These are phyloP conservation scores for Cutaneotrichosporon spelunceum DNA, from an alignment of 1,284 basidiomycete genomes.

Conservation along the genomic window DNA sequence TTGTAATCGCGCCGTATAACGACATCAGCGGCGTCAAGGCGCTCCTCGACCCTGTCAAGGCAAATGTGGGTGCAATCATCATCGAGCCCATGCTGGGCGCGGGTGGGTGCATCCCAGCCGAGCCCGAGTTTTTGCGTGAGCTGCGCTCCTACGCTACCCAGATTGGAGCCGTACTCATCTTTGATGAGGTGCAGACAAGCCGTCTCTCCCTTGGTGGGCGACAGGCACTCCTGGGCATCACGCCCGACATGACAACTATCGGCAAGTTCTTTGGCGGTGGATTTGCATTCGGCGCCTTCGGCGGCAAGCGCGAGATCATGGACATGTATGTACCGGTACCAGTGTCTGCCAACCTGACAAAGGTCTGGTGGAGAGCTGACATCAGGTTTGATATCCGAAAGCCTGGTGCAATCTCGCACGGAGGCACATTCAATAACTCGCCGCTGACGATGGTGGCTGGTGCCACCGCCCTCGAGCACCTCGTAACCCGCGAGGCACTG, in stretches of 20 bases:
- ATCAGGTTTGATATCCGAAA: conserved; percentile 29
- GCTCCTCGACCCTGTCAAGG: conserved; percentile 36
- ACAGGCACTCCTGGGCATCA: conserved; percentile 29
- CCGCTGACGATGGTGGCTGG: conserved; percentile 36
- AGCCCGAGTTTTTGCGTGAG: conserved; percentile 50
- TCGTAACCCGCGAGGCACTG: conserved; percentile 27
- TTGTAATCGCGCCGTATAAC: conserved; percentile 47
- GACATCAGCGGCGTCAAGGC: conserved; percentile 38
- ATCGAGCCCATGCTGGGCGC: conserved; percentile 57
- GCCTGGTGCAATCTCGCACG: conserved; percentile 23
- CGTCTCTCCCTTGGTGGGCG: conserved; percentile 26
- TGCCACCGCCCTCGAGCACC: conserved; percentile 23
- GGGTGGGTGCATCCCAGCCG: conserved; percentile 30
- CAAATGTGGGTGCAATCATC: conserved; percentile 54
- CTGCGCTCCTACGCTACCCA: conserved; percentile 53
- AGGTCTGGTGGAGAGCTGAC: too few species aligned
- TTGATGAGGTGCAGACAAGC: conserved; percentile 55
- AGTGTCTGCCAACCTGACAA: too few species aligned
- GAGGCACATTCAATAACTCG: conserved; percentile 41
- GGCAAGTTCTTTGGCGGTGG: conserved; percentile 41
- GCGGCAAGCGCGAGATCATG: conserved; percentile 36
- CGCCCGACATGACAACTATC: conserved; percentile 34
- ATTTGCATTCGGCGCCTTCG: conserved; percentile 38
- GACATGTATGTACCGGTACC: too few species aligned
- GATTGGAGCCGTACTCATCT: conserved; percentile 55